Percentiles rank a stretch among this genome's conserved stretches.
Conservation (phyloP, 2,329 filamentous ascomycete genomes). For the Neofusicoccum cordaticola region DNA sequence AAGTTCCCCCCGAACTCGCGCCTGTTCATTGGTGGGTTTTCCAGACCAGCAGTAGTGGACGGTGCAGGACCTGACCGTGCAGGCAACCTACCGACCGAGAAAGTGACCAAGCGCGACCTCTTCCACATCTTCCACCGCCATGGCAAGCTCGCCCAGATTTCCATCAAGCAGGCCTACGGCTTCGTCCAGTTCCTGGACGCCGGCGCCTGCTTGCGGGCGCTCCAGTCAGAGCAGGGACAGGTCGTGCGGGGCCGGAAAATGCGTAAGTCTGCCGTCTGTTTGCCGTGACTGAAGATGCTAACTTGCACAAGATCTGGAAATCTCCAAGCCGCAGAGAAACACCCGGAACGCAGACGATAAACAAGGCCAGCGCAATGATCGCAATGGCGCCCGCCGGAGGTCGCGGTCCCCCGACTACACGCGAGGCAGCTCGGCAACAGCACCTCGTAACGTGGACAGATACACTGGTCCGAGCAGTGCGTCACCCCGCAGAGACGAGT, state of each 20-base stretch:
- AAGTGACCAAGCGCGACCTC: slow-evolving; percentile 89
- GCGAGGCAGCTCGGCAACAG: slow-evolving; percentile 43
- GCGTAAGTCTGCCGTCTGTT: slow-evolving; percentile 61
- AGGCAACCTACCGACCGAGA: slow-evolving; percentile 90
- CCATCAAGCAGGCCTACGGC: slow-evolving; percentile 93
- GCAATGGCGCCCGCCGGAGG: slow-evolving; percentile 46
- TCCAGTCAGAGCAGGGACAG: slow-evolving; percentile 74
- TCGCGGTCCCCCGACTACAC: slow-evolving; percentile 64
- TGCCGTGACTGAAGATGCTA: slow-evolving; percentile 24
- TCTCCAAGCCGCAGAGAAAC: slow-evolving; percentile 83
- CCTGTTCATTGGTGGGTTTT: slow-evolving; percentile 70
- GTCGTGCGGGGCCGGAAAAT: slow-evolving; percentile 88
- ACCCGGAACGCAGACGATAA: slow-evolving; percentile 54
- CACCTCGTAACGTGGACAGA: slow-evolving; percentile 40
- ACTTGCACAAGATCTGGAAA: slow-evolving; percentile 68
- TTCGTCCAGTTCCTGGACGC: slow-evolving; percentile 90
- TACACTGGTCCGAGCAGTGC: slow-evolving; percentile 32
- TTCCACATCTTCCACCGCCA: slow-evolving; percentile 87
- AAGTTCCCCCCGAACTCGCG: slow-evolving; percentile 74
- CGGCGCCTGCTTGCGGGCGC: slow-evolving; percentile 69
- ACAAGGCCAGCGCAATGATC: slow-evolving; percentile 34
- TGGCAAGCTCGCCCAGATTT: slow-evolving; percentile 87
- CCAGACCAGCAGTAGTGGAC: slow-evolving; percentile 5
- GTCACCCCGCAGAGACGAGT: slow-evolving; percentile 43
- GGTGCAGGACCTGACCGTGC: slow-evolving; percentile 17